Conservation (phyloP, 768 basidiomycete species). For the Amylocystis lapponica region DNA sequence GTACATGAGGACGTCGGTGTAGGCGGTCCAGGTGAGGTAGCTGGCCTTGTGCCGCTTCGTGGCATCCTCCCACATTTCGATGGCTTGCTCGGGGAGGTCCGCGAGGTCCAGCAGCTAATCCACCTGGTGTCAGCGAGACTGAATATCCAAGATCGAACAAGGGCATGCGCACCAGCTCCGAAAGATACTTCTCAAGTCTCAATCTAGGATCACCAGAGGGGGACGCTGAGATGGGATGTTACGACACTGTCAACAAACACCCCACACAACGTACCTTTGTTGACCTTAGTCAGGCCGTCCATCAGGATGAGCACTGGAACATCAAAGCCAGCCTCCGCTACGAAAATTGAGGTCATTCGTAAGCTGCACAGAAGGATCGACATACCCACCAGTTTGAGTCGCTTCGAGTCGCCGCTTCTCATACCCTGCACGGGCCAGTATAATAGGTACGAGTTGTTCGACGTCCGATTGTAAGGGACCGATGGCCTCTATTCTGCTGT, state of each 20-base stretch:
- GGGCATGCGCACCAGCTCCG: constrained; percentile 70
- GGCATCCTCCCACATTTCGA: constrained; percentile 61
- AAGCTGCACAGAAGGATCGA: background rate
- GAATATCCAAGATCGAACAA: background rate
- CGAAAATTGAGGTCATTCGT: background rate
- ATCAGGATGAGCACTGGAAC: constrained; percentile 54
- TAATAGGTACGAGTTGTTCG: constrained; percentile 59
- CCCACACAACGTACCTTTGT: constrained; percentile 38
- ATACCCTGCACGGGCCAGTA: constrained; percentile 59
- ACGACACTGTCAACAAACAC: background rate
- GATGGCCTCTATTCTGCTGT: constrained; percentile 48
- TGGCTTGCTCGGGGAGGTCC: constrained; percentile 47
- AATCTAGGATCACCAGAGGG: constrained; percentile 69
- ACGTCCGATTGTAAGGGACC: constrained; percentile 51
- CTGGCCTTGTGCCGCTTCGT: constrained; percentile 62
- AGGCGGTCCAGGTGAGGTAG: constrained; percentile 71
- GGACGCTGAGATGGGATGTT: constrained; percentile 37
- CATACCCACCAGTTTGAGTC: constrained; percentile 34
- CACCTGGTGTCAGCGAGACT: background rate
- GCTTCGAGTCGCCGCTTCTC: constrained; percentile 52
- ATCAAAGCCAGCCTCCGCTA: constrained; percentile 45
- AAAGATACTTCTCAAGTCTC: constrained; percentile 79
- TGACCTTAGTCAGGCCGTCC: constrained; percentile 57
- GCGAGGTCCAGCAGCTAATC: constrained; percentile 18
- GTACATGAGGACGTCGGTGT: constrained; percentile 70